These are phyloP conservation scores for Russula lepida DNA, from an alignment of 768 basidiomycete genomes.

Conservation along the genomic window DNA sequence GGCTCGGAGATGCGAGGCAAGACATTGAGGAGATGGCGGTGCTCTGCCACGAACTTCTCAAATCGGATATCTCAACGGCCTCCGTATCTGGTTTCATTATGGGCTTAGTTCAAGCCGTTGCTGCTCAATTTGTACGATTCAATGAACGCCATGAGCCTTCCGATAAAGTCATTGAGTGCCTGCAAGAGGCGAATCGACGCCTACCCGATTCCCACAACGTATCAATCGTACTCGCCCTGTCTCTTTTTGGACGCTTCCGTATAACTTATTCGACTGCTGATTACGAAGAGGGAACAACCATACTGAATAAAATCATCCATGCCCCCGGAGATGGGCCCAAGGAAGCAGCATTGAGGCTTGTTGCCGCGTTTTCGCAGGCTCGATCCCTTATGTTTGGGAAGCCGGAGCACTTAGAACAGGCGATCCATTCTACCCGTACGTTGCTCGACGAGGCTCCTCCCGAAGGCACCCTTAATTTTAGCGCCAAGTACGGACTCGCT, in stretches of 20 bases:
- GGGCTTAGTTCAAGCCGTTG: not conserved
- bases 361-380: not conserved
- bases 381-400: not conserved
- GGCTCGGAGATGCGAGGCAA: not conserved
- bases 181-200: not conserved
- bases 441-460: not conserved
- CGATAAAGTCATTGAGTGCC: not conserved
- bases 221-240: not conserved
- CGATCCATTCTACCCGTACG: not conserved
- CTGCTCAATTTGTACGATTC: not conserved
- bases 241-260: not conserved
- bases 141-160: not conserved
- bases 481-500: not conserved
- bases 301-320: not conserved
- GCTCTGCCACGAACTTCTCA: not conserved
- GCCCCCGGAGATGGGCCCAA: not conserved
- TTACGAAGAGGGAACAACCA: not conserved
- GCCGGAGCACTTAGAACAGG: not conserved
- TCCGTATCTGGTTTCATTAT: not conserved
- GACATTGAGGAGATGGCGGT: not conserved
- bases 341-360: not conserved
- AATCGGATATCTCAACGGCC: not conserved
- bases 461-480: not conserved
- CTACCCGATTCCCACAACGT: not conserved
- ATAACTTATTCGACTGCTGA: not conserved